These are phyloP conservation scores for Pittosporum tobira DNA, from an alignment of 129 eudicot genomes.

Conservation along the genomic window DNA sequence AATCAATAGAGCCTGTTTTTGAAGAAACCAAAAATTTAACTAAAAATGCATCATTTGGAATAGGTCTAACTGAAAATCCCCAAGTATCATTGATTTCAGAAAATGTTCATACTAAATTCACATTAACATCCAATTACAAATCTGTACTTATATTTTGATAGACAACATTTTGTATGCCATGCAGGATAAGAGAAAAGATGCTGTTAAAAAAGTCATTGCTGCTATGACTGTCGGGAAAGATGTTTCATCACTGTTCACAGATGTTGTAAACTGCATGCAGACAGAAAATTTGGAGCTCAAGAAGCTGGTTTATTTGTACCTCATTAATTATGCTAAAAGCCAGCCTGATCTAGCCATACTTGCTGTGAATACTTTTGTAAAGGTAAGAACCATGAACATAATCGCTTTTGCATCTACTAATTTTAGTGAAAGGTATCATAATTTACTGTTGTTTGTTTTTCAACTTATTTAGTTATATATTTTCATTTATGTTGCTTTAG, in stretches of 20 bases:
- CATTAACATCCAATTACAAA: background rate
- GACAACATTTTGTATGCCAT: background rate
- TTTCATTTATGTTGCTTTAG: background rate
- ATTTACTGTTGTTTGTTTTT: conserved; percentile 13
- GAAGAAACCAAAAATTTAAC: no score
- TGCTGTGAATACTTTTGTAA: conserved; percentile 97
- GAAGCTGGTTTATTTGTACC: conserved; percentile 93
- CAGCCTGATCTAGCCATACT: conserved; percentile 98
- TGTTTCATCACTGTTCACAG: conserved; percentile 93
- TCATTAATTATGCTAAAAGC: conserved; percentile 97
- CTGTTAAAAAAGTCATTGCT: conserved; percentile 97
- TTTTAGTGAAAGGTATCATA: no score
- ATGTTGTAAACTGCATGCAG: conserved; percentile 98
- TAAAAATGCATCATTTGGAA: background rate
- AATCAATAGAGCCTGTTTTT: background rate
- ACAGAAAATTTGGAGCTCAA: conserved; percentile 96
- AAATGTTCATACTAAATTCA: background rate
- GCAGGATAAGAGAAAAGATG: conserved; percentile 99
- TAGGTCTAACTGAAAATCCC: no score
- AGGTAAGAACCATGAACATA: conserved; percentile 40
- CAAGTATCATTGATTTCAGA: background rate
- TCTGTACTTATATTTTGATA: background rate
- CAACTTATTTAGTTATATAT: background rate
- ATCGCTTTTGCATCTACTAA: conserved; percentile 8
- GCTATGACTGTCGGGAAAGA: conserved; percentile 99